Conservation (phyloP, 2,329 filamentous ascomycete species). For the Arthrobotrys iridis region DNA sequence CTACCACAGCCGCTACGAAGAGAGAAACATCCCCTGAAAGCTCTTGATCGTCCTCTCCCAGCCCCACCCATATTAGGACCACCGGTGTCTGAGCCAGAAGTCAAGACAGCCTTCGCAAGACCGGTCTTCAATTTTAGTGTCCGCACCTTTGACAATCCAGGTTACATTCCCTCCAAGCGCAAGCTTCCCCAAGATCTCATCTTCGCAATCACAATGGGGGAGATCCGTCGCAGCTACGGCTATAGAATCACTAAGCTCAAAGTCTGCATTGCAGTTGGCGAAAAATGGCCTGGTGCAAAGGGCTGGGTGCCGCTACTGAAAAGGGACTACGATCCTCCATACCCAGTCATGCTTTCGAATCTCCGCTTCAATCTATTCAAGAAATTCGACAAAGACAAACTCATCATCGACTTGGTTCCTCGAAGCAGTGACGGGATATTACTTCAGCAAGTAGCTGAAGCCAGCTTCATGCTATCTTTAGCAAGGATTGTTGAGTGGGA, state of each 20-base stretch:
- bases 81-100: background rate
- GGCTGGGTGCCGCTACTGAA: background rate
- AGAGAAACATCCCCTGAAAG: background rate
- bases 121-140: background rate
- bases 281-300: no score
- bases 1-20: background rate
- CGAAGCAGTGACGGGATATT: background rate
- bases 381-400: background rate
- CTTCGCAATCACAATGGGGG: background rate
- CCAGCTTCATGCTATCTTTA: slow-evolving; percentile 6
- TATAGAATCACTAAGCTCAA: background rate
- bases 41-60: background rate
- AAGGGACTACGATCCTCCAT: background rate
- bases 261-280: background rate
- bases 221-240: background rate
- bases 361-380: slow-evolving; percentile 11
- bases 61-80: background rate
- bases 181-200: background rate
- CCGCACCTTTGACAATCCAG: background rate
- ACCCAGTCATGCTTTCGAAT: background rate
- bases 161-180: background rate
- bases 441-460: background rate
- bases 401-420: slow-evolving; percentile 4
- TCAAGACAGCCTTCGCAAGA: background rate
- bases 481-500: no score